Percentiles rank a stretch among this genome's conserved stretches.
Evolutionary conservation across 2,329 filamentous ascomycete genomes (phyloP).

Genomic region (Clonostachys byssicola): DNA sequence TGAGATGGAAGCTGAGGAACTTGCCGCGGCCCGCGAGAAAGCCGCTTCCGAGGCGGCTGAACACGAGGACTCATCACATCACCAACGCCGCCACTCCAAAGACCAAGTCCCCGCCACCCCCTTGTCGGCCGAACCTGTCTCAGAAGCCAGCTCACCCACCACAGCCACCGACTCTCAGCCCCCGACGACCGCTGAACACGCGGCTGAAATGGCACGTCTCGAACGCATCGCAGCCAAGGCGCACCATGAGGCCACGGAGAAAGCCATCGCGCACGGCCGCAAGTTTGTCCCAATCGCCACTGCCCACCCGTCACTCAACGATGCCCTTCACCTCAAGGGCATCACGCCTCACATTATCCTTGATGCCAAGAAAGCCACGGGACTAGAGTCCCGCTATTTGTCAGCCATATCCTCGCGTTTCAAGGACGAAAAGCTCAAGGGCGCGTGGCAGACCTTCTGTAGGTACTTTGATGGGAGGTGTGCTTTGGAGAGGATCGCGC

Average conservation of each 20-base stretch:
- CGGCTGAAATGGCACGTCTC: constrained; percentile 57
- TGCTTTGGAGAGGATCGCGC: constrained; percentile 79
- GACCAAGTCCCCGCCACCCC: too few species aligned
- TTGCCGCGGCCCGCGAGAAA: constrained; percentile 30
- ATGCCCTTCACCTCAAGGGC: constrained; percentile 50
- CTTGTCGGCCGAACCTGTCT: not conserved
- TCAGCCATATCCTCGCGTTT: constrained; percentile 54
- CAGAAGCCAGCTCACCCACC: constrained; percentile 1
- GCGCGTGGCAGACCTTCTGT: constrained; percentile 68
- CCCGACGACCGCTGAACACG: constrained; percentile 46
- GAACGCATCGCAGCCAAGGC: constrained; percentile 53
- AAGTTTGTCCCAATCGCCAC: constrained; percentile 44
- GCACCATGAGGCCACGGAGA: constrained; percentile 50
- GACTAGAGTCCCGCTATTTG: constrained; percentile 71
- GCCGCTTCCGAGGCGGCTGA: constrained; percentile 3
- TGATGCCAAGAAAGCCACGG: constrained; percentile 73
- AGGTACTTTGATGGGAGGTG: constrained; percentile 86
- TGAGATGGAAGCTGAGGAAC: constrained; percentile 62
- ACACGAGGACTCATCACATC: not conserved
- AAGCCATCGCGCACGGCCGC: constrained; percentile 50
- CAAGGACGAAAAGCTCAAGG: constrained; percentile 51
- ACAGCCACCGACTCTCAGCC: constrained; percentile 4
- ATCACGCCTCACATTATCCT: constrained; percentile 66
- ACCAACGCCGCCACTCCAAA: too few species aligned
- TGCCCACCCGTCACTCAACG: constrained; percentile 50